These are phyloP conservation scores for Colletotrichum musae DNA, from an alignment of 2,329 filamentous ascomycete genomes.

Conservation along the genomic window DNA sequence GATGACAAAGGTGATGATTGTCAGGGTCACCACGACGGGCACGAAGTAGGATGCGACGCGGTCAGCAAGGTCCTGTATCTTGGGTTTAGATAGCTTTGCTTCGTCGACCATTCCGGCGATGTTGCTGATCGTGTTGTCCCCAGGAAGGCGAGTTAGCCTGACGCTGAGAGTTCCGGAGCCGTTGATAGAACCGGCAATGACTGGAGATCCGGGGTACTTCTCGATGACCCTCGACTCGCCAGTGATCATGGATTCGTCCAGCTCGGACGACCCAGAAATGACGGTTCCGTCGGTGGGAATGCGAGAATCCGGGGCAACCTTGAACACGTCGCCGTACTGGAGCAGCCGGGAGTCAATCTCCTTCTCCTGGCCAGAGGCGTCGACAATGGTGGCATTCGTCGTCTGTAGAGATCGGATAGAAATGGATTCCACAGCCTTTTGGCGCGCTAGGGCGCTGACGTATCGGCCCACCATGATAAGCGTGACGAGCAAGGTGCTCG, in stretches of 20 bases:
- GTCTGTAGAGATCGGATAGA: conserved; percentile 72
- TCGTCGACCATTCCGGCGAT: conserved; percentile 81
- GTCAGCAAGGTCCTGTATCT: conserved; percentile 78
- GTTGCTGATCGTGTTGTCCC: conserved; percentile 79
- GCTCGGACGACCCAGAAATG: conserved; percentile 72
- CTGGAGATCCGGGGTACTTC: conserved; percentile 66
- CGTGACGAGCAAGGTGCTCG: conserved; percentile 72
- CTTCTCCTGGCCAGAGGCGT: conserved; percentile 49
- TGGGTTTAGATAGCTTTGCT: conserved; percentile 78
- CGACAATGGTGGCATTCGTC: conserved; percentile 67
- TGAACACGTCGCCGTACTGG: conserved; percentile 80
- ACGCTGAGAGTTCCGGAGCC: conserved; percentile 73
- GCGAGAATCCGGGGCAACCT: conserved; percentile 69
- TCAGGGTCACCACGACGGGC: conserved; percentile 72
- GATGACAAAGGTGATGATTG: conserved; percentile 71
- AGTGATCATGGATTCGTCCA: conserved; percentile 85
- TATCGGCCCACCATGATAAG: conserved; percentile 71
- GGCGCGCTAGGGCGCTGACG: conserved; percentile 65
- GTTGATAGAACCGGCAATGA: conserved; percentile 81
- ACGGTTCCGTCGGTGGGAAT: conserved; percentile 81
- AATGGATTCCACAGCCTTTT: conserved; percentile 69
- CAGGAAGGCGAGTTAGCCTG: conserved; percentile 71
- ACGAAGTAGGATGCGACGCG: conserved; percentile 78
- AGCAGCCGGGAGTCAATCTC: conserved; percentile 77
- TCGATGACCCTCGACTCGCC: conserved; percentile 76